phyloP scores from a whole-genome alignment of 805 yeast species.

The Candida railenensis region DNA sequence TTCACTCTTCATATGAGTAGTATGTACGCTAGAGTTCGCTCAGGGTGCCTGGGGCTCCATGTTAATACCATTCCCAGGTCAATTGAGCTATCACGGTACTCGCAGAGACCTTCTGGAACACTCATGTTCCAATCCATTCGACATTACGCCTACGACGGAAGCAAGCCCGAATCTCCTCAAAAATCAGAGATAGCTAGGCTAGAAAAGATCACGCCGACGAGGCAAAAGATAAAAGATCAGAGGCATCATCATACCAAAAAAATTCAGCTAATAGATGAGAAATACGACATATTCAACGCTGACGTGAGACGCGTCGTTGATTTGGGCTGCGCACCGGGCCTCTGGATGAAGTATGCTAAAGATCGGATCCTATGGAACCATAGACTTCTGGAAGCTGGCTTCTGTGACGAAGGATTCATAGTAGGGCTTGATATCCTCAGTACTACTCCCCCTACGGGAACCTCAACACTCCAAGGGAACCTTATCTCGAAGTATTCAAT shows the following conservation, averaged over 20 bases:
- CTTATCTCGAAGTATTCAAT: constrained; percentile 56
- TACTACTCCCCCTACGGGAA: constrained; percentile 77
- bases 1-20: too few species aligned
- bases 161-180: constrained; percentile 1
- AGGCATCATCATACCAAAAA: constrained; percentile 21
- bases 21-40: too few species aligned
- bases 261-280: constrained; percentile 26
- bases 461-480: constrained; percentile 81
- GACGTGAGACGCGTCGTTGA: constrained; percentile 33
- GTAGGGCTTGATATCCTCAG: constrained; percentile 61
- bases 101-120: too few species aligned
- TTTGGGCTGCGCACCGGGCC: constrained; percentile 42
- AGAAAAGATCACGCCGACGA: constrained; percentile 14
- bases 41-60: too few species aligned
- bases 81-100: neutral
- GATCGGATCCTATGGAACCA: constrained; percentile 27
- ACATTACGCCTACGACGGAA: neutral
- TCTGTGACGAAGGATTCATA: constrained; percentile 30
- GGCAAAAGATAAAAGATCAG: constrained; percentile 24
- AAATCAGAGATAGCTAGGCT: constrained; percentile 1
- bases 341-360: constrained; percentile 35
- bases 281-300: constrained; percentile 24
- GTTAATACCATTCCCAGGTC: neutral
- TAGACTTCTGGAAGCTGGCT: constrained; percentile 22
- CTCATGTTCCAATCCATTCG: neutral